A percentile compares a stretch with the other conserved stretches of the same genome.
Evolutionary conservation across 2,329 filamentous ascomycete genomes (phyloP).

Genomic region (Xylaria polymorpha): DNA sequence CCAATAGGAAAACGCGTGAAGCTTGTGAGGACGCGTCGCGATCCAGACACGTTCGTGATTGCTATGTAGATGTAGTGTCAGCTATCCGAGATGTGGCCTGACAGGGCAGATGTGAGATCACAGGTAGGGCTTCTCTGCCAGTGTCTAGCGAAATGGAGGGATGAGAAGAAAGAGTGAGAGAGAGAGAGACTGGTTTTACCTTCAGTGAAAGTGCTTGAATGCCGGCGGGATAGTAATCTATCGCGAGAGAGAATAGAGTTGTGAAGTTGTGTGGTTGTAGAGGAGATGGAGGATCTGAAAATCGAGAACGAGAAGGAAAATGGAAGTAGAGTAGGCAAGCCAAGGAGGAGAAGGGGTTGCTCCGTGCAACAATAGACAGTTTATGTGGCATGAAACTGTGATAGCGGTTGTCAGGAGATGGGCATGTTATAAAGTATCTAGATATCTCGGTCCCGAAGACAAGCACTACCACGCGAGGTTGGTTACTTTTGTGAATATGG

Average conservation of each 20-base stretch:
- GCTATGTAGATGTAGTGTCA: background rate
- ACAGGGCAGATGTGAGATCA: background rate
- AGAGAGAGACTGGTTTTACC: background rate
- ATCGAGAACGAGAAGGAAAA: background rate
- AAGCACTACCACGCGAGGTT: background rate
- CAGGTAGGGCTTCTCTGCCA: background rate
- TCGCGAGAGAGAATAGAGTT: background rate
- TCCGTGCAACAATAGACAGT: background rate
- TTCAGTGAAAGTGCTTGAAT: background rate
- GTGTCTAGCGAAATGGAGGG: background rate
- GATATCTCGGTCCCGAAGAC: background rate
- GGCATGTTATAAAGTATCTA: too few species aligned
- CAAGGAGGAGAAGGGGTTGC: background rate
- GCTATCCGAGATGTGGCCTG: background rate
- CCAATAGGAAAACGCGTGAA: background rate
- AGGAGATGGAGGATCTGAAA: background rate
- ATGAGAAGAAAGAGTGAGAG: background rate
- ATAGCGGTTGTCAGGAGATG: background rate
- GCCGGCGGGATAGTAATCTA: background rate
- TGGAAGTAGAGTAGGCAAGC: background rate
- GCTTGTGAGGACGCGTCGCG: background rate
- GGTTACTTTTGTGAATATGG: background rate
- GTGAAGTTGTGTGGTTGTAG: background rate
- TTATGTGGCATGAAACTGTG: background rate
- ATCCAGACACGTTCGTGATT: background rate